Conservation (phyloP, 345 rosid genomes). For the Abelmoschus esculentus region DNA sequence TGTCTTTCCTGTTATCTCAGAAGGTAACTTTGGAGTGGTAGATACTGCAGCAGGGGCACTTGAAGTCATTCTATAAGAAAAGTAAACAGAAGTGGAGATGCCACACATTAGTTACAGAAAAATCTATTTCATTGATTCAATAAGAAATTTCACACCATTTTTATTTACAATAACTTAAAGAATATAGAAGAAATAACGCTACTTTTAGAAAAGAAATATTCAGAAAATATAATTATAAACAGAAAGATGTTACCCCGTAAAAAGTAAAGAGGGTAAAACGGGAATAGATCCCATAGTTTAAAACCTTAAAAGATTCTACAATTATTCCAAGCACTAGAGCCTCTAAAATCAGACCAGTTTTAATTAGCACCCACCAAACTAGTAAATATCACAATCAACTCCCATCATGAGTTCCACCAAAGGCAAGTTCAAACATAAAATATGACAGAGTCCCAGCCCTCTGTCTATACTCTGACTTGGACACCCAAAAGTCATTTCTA, state of each 20-base stretch:
- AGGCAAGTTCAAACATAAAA: too few relatives aligned
- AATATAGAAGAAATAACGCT: neutral
- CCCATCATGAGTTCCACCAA: too few relatives aligned
- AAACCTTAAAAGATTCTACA: neutral
- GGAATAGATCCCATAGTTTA: neutral
- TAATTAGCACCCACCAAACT: neutral
- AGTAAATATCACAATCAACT: too few relatives aligned
- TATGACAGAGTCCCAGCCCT: neutral
- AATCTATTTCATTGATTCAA: neutral
- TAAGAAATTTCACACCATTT: neutral
- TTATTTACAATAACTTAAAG: neutral
- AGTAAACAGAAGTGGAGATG: neutral
- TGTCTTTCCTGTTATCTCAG: conserved; percentile 82
- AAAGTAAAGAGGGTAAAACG: too few relatives aligned
- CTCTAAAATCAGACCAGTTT: neutral
- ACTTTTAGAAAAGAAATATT: neutral
- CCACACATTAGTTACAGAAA: neutral
- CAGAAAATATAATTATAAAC: neutral
- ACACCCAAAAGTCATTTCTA: neutral
- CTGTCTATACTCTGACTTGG: neutral
- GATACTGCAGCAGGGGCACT: conserved; percentile 37
- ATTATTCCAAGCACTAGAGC: neutral
- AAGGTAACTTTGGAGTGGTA: conserved; percentile 66
- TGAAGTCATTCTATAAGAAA: conserved; percentile 46
- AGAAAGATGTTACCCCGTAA: neutral